Conservation (phyloP, 2,329 filamentous ascomycete species). For the Pleoardoris graminearum region DNA sequence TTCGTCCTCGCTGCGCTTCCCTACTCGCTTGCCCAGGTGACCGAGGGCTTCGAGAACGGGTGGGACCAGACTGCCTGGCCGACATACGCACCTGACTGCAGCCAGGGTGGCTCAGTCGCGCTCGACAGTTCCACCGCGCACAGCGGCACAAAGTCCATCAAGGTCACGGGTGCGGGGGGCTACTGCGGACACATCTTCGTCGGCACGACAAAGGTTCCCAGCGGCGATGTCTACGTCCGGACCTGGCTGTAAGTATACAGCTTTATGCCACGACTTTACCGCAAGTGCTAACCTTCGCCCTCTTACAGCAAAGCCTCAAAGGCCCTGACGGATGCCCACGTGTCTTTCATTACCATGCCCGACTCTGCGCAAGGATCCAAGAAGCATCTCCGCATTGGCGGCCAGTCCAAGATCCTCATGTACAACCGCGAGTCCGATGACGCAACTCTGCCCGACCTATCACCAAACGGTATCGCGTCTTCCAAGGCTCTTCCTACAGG, state of each 20-base stretch:
- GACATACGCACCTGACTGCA: conserved; percentile 63
- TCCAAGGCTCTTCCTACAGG: conserved; percentile 57
- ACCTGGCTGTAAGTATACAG: conserved; percentile 56
- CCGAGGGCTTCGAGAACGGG: conserved; percentile 61
- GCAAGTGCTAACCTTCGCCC: conserved; percentile 18
- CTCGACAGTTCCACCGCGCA: conserved; percentile 62
- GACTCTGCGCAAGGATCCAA: conserved; percentile 59
- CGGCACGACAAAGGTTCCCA: conserved; percentile 60
- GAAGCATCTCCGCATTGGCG: conserved; percentile 66
- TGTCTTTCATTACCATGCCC: conserved; percentile 67
- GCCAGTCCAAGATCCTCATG: conserved; percentile 64
- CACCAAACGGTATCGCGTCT: conserved; percentile 60
- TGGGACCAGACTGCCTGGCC: conserved; percentile 63
- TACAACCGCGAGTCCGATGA: conserved; percentile 67
- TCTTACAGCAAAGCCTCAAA: conserved; percentile 57
- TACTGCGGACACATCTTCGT: conserved; percentile 60
- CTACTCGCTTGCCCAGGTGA: conserved; percentile 56
- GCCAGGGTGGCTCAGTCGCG: conserved; percentile 60
- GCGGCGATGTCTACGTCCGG: conserved; percentile 61
- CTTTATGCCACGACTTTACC: neutral
- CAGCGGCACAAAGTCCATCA: conserved; percentile 69
- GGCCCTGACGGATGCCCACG: conserved; percentile 62
- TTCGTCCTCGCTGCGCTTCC: conserved; percentile 53
- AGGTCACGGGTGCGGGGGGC: conserved; percentile 68
- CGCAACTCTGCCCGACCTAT: conserved; percentile 64